phyloP scores from a whole-genome alignment of 1,284 basidiomycete species.

The Coniophora puteana region DNA sequence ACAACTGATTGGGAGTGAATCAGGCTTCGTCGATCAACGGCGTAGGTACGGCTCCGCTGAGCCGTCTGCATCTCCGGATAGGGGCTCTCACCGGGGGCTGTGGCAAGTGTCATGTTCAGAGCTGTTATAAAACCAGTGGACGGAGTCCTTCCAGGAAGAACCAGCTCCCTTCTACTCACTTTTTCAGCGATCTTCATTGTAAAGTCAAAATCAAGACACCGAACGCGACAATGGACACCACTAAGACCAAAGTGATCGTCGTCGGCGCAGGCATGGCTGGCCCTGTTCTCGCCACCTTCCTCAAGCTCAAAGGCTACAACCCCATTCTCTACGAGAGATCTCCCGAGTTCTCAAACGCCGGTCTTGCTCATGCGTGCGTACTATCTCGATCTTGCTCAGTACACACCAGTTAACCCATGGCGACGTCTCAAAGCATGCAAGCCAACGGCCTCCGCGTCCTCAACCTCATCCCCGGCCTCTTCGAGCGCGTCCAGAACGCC shows the following conservation, averaged over 20 bases:
- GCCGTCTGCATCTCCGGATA: no score
- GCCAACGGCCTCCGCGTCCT: slow-evolving; percentile 40
- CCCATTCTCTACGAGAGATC: slow-evolving; percentile 40
- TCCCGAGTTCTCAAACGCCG: slow-evolving; percentile 24
- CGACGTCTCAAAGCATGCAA: slow-evolving; percentile 30
- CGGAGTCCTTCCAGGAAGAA: no score
- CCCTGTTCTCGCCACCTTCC: slow-evolving; percentile 41
- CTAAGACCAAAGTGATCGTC: slow-evolving; percentile 34
- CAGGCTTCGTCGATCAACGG: no score
- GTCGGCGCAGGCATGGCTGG: slow-evolving; percentile 43
- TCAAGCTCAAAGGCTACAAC: slow-evolving; percentile 39
- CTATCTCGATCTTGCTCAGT: not conserved
- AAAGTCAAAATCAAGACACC: no score
- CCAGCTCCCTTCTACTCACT: not conserved
- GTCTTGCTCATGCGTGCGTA: slow-evolving; percentile 35
- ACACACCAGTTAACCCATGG: not conserved
- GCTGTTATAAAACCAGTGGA: no score
- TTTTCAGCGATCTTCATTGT: no score
- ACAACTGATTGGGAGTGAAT: no score
- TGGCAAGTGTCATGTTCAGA: no score
- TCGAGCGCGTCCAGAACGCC: slow-evolving; percentile 30
- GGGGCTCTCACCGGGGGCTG: no score
- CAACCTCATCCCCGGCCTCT: slow-evolving; percentile 34
- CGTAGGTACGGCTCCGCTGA: no score
- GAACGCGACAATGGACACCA: slow-evolving; percentile 6